Evolutionary conservation across 176 grass and related monocot species (phyloP).

Genomic region (Avena atlantica): DNA sequence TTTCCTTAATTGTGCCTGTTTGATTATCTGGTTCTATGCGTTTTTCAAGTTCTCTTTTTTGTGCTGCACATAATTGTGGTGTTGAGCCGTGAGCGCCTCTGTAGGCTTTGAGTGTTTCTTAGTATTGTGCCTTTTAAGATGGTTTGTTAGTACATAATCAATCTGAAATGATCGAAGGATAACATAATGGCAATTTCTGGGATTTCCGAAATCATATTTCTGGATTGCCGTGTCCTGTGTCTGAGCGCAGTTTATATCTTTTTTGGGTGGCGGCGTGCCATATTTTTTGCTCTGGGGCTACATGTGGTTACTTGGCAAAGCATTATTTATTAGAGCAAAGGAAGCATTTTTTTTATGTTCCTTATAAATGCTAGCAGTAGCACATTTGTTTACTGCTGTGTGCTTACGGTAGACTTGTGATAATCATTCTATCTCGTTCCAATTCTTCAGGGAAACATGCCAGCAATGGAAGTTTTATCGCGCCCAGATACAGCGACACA

Average conservation of each 20-base stretch:
- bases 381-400: slow-evolving; percentile 17
- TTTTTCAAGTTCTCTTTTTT: not conserved
- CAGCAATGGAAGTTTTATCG: slow-evolving; percentile 3
- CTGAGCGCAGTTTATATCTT: not conserved
- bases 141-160: slow-evolving; percentile 11
- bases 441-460: slow-evolving; percentile 35
- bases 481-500: slow-evolving; percentile 6
- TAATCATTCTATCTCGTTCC: not conserved
- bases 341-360: not conserved
- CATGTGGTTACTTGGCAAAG: slow-evolving; percentile 10
- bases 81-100: not conserved
- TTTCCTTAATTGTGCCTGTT: slow-evolving; percentile 25
- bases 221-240: not conserved
- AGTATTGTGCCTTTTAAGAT: not conserved
- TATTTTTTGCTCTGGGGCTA: slow-evolving; percentile 23
- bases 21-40: not conserved
- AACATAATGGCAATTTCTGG: not conserved
- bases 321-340: slow-evolving; percentile 6
- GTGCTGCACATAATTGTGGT: not conserved
- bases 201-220: not conserved
- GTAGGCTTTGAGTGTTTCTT: slow-evolving; percentile 3
- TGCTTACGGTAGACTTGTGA: slow-evolving; percentile 30
- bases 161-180: not conserved
- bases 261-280: not conserved
- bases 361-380: slow-evolving; percentile 11